Base-by-base conservation (phyloP, 2,329 filamentous ascomycete genomes). In the Huntiella abstrusa region DNA sequence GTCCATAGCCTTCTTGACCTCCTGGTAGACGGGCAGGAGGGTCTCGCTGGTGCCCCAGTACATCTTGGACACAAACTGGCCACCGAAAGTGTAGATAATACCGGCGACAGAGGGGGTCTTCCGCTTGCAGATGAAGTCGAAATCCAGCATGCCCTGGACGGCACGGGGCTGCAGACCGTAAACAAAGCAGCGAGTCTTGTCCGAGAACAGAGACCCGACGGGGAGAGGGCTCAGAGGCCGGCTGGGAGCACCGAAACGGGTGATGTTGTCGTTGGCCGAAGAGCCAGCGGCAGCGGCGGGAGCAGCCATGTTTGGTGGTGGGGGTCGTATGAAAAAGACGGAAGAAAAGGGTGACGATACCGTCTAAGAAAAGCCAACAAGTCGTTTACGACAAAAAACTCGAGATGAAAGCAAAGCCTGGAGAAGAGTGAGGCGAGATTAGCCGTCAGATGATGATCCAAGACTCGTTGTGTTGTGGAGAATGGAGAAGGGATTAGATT, bases 41-140 rank as follows among this genome's bases (percentile, higher is more conserved):
- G 91, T 98, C 75, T 98, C 91, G 70, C 86, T 95, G 61, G 91
- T 98, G 61, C 91, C 91, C 91, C 91, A 98, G 83, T 98, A 98
- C 91, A 98, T 96, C 80, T 98, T 98, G 80, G 86, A 95, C 63
- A 98, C 91, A 78, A 98, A 98, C 70, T 98, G 91, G 56, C 91
- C 91, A 64, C 91, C 91, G 62, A 98, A 98, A 58, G 91, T 95
- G 75, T 98, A 98, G 75, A 98, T 96, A 69, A 98, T 96, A 63
- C 87, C 91, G 55, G 91, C 91, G 50, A 98, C 91, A 49, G 91
- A 98, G 54, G 91, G 91, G 51, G 83, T 92, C 62, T 79, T 75
- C 60, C 91, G 84, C 79, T 96, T 96, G 86, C 91, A 98, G 70
- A 98, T 98, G 76, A 96, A 98, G 74, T 98, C 91, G 65, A 98